Evolutionary conservation across 345 rosid genomes (phyloP).

Genomic region (Sonneratia alba): DNA sequence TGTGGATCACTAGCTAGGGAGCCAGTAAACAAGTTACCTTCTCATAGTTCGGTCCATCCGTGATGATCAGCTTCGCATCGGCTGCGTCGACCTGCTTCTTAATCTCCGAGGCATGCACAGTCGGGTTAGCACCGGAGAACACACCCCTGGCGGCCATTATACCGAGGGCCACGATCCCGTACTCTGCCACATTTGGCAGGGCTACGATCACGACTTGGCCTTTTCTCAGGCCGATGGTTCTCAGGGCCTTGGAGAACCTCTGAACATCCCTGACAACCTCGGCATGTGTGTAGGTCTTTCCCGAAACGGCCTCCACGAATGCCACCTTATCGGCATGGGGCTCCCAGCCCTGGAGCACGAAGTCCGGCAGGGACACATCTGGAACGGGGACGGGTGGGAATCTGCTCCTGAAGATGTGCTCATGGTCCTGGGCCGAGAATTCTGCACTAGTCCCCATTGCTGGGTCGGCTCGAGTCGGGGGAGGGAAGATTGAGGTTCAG

Average conservation of each 20-base stretch:
- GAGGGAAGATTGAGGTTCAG: too few species aligned
- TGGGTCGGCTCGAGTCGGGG: conserved; percentile 8
- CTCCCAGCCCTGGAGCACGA: conserved; percentile 73
- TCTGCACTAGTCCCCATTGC: conserved; percentile 14
- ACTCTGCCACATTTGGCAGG: conserved; percentile 82
- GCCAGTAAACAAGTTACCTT: conserved; percentile 34
- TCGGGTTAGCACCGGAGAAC: conserved; percentile 85
- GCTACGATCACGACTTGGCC: conserved; percentile 78
- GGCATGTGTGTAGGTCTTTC: conserved; percentile 54
- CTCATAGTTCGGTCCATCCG: conserved; percentile 47
- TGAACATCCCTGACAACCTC: conserved; percentile 57
- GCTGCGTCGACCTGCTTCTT: conserved; percentile 76
- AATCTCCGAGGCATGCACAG: conserved; percentile 61
- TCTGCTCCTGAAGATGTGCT: conserved; percentile 55
- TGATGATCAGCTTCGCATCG: conserved; percentile 70
- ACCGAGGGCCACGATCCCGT: conserved; percentile 70
- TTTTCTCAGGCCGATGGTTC: conserved; percentile 71
- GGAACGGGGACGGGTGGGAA: conserved; percentile 58
- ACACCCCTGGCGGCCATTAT: conserved; percentile 90
- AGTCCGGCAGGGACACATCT: conserved; percentile 61
- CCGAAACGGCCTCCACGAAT: conserved; percentile 69
- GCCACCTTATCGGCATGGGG: conserved; percentile 61
- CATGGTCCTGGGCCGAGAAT: conserved; percentile 9
- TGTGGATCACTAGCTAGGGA: too few species aligned
- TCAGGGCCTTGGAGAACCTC: conserved; percentile 69